Base-by-base conservation (phyloP, 2,329 filamentous ascomycete species). In the Cercospora berteroae region DNA sequence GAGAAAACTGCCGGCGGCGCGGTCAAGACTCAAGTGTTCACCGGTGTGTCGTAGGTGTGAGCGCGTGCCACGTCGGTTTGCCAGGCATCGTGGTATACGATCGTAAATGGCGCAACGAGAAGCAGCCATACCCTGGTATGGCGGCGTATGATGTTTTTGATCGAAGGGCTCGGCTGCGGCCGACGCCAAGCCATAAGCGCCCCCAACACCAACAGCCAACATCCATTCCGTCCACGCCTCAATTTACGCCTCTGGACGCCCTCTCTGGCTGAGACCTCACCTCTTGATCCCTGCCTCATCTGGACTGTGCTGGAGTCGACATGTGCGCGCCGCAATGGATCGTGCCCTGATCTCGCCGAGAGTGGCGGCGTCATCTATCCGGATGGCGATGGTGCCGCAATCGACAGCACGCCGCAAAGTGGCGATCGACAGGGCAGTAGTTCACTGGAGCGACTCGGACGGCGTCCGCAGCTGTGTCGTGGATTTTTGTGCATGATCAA, bases 121-220 rank as follows among this genome's bases (percentile, higher is more conserved):
- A 36, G 59, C 59, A 50, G 39, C 59, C 18, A 50, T 33, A 62
- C 52, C 60, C 60, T 33, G 27, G 60, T 62, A 6, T 12, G 9
- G 27, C 27, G 18, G 59, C 59, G 27, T 52, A 25, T 25, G 59
- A 62, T 52, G 59, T 62, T 39, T 39, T 16, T 13, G 33, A 16
- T 39, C 5, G 16, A 36, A 16, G 5, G 12, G 16, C 3, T 36
- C 36, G 36, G 16, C 36, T 52, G 20, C 25, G 48, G 48, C 48
- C 18, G 20, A 52, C 6, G 25, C 25, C 25, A 52, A 27, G 48
- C 48, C 25, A 4, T 52, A 52, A 52, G 48, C 48, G 48, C 18
- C 48, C 48, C 18, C 20, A 52, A 52, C 20, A 39, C 60, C 65
- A 64, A 67, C 65, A 67, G 6, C 65, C 65, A 67, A 56, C 48